Evolutionary conservation across 176 grass and related monocot species (phyloP), one percentile per base, ranked within the genome.

Genomic region (Oryza australiensis): DNA sequence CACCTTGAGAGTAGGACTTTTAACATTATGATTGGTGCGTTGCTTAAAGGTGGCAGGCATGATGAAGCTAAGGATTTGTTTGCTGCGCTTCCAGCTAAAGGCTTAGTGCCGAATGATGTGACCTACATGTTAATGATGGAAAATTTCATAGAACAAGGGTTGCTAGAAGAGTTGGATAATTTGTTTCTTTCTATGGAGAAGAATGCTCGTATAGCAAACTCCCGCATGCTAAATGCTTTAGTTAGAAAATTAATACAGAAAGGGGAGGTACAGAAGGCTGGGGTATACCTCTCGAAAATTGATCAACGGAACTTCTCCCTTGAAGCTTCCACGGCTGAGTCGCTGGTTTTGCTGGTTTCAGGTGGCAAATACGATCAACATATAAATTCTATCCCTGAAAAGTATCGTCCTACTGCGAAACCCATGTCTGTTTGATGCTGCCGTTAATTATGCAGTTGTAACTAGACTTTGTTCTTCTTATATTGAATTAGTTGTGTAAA

Each of bases 111-210:
- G 0, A 0, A 82, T 82, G 18, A 5, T 5, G 51, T 45, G 6
- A 45, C 68, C 23, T 82, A 72, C 24, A 0, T 0, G 2, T 29
- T 72, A 15, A 62, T 82, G 24, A 63, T 45, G 20, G 1, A 0
- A 62, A 43, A 9, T 62, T 53, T 9, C 2, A 45, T 72, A 82
- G 26, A 72, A 28, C 34, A 62, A 60, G 51, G 53, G 15, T 30
- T 63, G 24, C 15, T 82, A 43, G 5, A 82, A 13, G 35, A 82
- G 49, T 15, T n/a, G 1, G 13, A 80, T 26, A n/a, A 28, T 20
- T 7, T 83, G 2, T 66, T 75, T 66, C 5, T 64, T 22, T 5
- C 13, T 0, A 75, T 83, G 81, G 70, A 83, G 42, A 80, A 80
- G 20, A 70, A 3, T 80, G n/a, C n/a, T 1, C 70, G 32, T 12